Conservation (phyloP, 1,284 basidiomycete species). For the Sanghuangporus baumii region DNA sequence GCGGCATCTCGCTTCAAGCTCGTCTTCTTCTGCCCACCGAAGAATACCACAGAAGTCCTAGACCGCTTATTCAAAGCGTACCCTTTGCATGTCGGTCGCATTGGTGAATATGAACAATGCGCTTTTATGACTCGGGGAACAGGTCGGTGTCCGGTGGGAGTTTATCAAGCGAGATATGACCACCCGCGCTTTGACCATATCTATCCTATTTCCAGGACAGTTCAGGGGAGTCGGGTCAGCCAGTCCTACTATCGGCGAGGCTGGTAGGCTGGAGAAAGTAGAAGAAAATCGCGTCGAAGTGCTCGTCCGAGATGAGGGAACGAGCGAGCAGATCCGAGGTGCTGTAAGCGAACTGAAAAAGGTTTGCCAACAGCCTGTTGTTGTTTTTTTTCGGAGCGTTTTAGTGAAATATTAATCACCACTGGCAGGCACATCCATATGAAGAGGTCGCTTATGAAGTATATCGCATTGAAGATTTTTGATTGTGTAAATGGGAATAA, state of each 20-base stretch:
- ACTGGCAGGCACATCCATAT: constrained; percentile 47
- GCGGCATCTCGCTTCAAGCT: constrained; percentile 32
- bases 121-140: constrained; percentile 49
- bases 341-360: constrained; percentile 41
- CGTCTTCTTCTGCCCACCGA: constrained; percentile 42
- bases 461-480: constrained; percentile 44
- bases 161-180: not conserved
- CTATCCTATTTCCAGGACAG: constrained; percentile 33
- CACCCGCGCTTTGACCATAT: not conserved
- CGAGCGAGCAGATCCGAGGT: constrained; percentile 32
- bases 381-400: not conserved
- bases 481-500: constrained; percentile 12
- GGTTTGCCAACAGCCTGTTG: constrained; percentile 28
- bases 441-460: constrained; percentile 55
- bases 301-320: constrained; percentile 37
- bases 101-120: constrained; percentile 45
- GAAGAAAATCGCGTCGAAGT: constrained; percentile 53
- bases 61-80: constrained; percentile 39
- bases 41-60: constrained; percentile 36
- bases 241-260: constrained; percentile 38
- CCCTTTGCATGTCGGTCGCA: constrained; percentile 40
- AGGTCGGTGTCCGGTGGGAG: constrained; percentile 27
- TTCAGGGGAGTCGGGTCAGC: constrained; percentile 39
- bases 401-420: not conserved
- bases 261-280: constrained; percentile 39